phyloP scores from a whole-genome alignment of 2,329 filamentous ascomycete genomes.

The Penicillium expansum region DNA sequence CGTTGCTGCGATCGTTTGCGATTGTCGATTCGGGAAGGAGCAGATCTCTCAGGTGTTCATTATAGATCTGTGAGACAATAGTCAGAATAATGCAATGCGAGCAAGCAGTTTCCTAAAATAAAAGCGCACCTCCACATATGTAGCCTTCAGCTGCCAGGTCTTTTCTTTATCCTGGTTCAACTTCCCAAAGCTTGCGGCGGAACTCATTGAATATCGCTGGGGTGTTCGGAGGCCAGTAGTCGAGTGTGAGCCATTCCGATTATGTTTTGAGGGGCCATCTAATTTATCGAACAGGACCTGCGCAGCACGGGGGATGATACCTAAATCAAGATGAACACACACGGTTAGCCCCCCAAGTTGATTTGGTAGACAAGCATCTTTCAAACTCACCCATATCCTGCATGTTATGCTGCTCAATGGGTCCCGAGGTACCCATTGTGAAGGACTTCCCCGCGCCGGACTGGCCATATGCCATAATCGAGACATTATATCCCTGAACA shows the following conservation, averaged over 20 bases:
- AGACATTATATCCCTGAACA: slow-evolving; percentile 96
- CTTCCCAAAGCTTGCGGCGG: slow-evolving; percentile 48
- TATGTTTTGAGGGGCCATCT: slow-evolving; percentile 53
- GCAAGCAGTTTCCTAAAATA: background rate
- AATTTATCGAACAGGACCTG: slow-evolving; percentile 84
- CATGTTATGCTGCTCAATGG: slow-evolving; percentile 67
- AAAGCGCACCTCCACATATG: slow-evolving; percentile 69
- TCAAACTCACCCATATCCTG: slow-evolving; percentile 70
- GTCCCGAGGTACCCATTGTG: slow-evolving; percentile 95
- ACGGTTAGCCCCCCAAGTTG: background rate
- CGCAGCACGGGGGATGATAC: slow-evolving; percentile 92
- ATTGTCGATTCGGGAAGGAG: slow-evolving; percentile 73
- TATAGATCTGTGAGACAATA: slow-evolving; percentile 72
- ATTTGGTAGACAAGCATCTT: background rate
- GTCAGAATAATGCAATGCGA: slow-evolving; percentile 3
- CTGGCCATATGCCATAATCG: slow-evolving; percentile 92
- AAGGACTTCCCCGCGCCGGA: slow-evolving; percentile 97
- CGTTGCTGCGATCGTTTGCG: slow-evolving; percentile 66
- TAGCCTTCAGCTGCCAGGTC: slow-evolving; percentile 88
- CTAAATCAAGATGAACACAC: slow-evolving; percentile 46
- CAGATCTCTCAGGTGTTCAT: slow-evolving; percentile 89
- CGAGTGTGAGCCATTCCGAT: slow-evolving; percentile 67
- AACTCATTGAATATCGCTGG: slow-evolving; percentile 67
- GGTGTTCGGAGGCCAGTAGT: slow-evolving; percentile 74
- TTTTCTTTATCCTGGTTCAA: slow-evolving; percentile 67